These are phyloP conservation scores for Huntiella omanensis DNA, from an alignment of 2,329 filamentous ascomycete species.

Conservation along the genomic window DNA sequence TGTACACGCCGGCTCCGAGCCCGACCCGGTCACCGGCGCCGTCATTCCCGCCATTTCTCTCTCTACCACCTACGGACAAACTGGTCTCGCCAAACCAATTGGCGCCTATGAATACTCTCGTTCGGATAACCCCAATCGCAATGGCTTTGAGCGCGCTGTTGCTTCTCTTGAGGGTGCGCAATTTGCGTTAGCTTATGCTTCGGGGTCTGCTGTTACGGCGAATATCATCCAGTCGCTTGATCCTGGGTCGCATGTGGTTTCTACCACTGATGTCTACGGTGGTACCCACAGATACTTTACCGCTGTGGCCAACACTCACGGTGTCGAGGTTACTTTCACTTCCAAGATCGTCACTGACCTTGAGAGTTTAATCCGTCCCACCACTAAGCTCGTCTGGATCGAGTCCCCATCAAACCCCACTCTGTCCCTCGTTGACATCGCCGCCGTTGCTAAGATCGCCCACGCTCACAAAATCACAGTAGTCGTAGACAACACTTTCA, in stretches of 20 bases:
- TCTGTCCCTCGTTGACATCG: conserved; percentile 78
- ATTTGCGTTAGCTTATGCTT: conserved; percentile 85
- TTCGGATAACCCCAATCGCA: conserved; percentile 83
- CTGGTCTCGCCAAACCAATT: conserved; percentile 66
- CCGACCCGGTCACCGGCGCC: conserved; percentile 80
- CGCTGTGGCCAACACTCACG: conserved; percentile 85
- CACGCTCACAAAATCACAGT: conserved; percentile 81
- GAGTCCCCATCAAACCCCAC: conserved; percentile 92
- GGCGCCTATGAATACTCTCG: conserved; percentile 86
- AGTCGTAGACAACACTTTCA: conserved; percentile 98
- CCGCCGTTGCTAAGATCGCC: conserved; percentile 62
- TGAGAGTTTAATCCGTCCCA: conserved; percentile 60
- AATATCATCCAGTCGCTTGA: conserved; percentile 85
- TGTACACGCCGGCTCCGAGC: conserved; percentile 80
- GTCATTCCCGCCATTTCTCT: conserved; percentile 94
- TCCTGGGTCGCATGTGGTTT: conserved; percentile 81
- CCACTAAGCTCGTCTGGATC: conserved; percentile 95
- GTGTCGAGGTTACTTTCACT: conserved; percentile 86
- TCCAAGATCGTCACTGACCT: conserved; percentile 83
- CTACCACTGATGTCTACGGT: conserved; percentile 92
- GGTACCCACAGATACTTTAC: conserved; percentile 98
- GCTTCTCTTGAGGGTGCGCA: conserved; percentile 84
- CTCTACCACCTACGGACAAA: conserved; percentile 92
- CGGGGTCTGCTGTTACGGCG: conserved; percentile 83
- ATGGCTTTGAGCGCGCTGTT: conserved; percentile 83